phyloP scores from a whole-genome alignment of 2,329 filamentous ascomycete species.

The Purpureocillium takamizusanense region DNA sequence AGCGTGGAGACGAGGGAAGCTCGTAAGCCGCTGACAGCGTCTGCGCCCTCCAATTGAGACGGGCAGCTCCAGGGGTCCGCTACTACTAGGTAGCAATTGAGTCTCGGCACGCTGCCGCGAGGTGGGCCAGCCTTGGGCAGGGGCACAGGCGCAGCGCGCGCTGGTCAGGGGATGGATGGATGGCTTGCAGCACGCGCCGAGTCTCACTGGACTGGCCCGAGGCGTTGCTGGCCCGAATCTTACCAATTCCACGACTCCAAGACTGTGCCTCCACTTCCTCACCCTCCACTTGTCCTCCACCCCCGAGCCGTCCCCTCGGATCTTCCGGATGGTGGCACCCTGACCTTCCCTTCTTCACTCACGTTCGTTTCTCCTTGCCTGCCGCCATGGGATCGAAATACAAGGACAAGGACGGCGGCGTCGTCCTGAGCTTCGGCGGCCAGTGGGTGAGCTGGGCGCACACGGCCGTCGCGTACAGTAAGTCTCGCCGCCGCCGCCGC shows the following conservation, averaged over 20 bases:
- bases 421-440: conserved; percentile 62
- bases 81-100: no score
- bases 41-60: not conserved
- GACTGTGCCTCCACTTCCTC: conserved; percentile 1
- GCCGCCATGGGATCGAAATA: conserved; percentile 34
- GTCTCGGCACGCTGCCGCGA: no score
- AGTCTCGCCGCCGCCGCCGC: conserved; percentile 17
- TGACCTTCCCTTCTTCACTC: conserved; percentile 12
- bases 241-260: conserved; percentile 2
- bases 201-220: conserved; percentile 4
- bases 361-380: conserved; percentile 9
- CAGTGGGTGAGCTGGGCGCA: conserved; percentile 88
- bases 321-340: conserved; percentile 20
- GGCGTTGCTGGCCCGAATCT: conserved; percentile 5
- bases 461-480: conserved; percentile 74
- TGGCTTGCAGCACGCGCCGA: no score
- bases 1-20: not conserved
- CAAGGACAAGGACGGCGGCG: conserved; percentile 56
- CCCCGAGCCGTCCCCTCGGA: conserved; percentile 13
- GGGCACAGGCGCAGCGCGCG: not conserved
- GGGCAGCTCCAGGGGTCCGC: not conserved
- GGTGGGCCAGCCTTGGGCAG: no score
- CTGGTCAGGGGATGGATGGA: no score
- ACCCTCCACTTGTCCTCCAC: not conserved
- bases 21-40: not conserved